Percentiles rank a stretch among this genome's conserved stretches.
Evolutionary conservation across 208 protist species (phyloP).

Genomic region (Wallacemonas sp.): DNA sequence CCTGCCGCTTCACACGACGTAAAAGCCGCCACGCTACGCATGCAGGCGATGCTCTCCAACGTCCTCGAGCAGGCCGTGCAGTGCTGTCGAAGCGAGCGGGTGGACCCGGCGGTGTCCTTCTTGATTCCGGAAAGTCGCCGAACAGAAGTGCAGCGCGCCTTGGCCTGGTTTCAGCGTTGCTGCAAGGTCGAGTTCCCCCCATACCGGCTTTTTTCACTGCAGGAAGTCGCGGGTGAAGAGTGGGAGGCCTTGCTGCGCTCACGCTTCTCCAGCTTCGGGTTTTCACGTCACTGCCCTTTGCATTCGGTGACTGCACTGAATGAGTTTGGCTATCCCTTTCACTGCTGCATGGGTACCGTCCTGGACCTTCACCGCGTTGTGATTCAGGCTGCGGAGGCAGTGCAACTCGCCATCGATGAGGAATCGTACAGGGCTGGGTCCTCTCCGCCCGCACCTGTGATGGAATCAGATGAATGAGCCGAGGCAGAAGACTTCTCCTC

Average conservation of each 20-base stretch:
- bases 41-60: background rate
- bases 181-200: constrained; percentile 10
- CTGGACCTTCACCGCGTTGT: constrained; percentile 1
- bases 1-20: background rate
- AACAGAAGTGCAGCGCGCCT: constrained; percentile 11
- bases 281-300: background rate
- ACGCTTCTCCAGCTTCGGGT: background rate
- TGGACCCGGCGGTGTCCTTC: constrained; percentile 16
- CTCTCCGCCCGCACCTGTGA: background rate
- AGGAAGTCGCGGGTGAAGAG: background rate
- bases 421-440: background rate
- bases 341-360: background rate
- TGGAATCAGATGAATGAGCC: background rate
- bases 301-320: background rate
- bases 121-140: constrained; percentile 12
- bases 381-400: background rate
- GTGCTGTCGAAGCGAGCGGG: background rate
- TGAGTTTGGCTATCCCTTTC: background rate
- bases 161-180: constrained; percentile 13
- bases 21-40: background rate
- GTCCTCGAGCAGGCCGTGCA: constrained; percentile 12
- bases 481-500: too few relatives aligned
- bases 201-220: constrained; percentile 23
- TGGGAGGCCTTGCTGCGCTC: constrained; percentile 9
- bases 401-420: background rate